phyloP scores from a whole-genome alignment of 257 asterid species.

The Jacaranda copaia region DNA sequence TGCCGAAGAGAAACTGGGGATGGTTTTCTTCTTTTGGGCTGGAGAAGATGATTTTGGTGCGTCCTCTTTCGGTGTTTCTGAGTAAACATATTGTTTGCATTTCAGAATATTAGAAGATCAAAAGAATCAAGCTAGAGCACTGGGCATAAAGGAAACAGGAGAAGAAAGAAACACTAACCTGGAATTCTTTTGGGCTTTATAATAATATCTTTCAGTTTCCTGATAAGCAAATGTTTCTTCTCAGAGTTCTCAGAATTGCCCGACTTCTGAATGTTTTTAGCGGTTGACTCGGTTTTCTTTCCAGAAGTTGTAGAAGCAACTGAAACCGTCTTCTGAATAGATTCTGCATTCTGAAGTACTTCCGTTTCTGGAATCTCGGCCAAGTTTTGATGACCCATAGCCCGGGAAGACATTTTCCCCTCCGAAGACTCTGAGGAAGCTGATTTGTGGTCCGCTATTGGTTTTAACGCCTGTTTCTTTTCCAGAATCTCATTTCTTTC shows the following conservation, averaged over 20 bases:
- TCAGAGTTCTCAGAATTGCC: conserved; percentile 39
- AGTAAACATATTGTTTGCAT: not conserved
- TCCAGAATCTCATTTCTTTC: conserved; percentile 40
- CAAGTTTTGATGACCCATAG: conserved; percentile 31
- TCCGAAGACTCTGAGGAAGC: conserved; percentile 28
- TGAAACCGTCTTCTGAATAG: conserved; percentile 34
- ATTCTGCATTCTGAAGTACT: conserved; percentile 32
- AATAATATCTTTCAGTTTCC: conserved; percentile 41
- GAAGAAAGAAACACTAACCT: conserved; percentile 42
- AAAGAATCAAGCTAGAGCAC: not conserved
- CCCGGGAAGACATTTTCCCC: conserved; percentile 38
- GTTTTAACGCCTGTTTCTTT: conserved; percentile 39
- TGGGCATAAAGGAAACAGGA: conserved; percentile 2
- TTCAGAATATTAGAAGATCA: not conserved
- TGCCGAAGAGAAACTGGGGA: conserved; percentile 33
- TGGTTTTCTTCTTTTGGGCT: conserved; percentile 35
- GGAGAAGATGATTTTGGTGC: conserved; percentile 50
- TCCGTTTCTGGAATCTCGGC: conserved; percentile 66
- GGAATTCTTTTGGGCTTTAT: conserved; percentile 41
- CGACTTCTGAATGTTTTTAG: conserved; percentile 28
- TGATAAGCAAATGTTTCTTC: conserved; percentile 40
- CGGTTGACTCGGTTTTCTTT: conserved; percentile 32
- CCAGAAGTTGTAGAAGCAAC: conserved; percentile 34
- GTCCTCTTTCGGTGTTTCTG: conserved; percentile 46
- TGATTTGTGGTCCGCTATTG: conserved; percentile 33